phyloP scores from a whole-genome alignment of 306 rosid species.

The Arachis hypogaea region DNA sequence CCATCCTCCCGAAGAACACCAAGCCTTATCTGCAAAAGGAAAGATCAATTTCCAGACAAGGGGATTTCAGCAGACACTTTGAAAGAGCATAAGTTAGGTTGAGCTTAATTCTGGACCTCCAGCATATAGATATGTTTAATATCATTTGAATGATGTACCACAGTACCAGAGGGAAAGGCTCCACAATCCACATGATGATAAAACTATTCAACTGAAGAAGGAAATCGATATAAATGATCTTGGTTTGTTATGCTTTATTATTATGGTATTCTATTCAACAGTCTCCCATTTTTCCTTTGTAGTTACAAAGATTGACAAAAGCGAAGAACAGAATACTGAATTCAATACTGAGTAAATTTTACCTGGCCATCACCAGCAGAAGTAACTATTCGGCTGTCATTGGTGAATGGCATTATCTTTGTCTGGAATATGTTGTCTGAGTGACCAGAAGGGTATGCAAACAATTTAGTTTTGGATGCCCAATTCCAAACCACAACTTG shows the following conservation, averaged over 20 bases:
- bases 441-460: constrained; percentile 60
- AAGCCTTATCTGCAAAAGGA: constrained; percentile 56
- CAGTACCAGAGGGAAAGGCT: constrained; percentile 2
- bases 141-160: constrained; percentile 9
- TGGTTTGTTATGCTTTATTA: constrained; percentile 20
- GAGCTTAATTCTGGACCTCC: too few species aligned
- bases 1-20: constrained; percentile 57
- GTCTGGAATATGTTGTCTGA: constrained; percentile 50
- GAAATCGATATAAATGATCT: constrained; percentile 4
- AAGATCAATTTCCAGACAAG: constrained; percentile 18
- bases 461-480: constrained; percentile 45
- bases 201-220: constrained; percentile 23
- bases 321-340: not conserved
- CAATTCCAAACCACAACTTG: constrained; percentile 61
- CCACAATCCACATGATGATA: not conserved
- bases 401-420: constrained; percentile 55
- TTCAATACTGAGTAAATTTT: not conserved
- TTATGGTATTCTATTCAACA: not conserved
- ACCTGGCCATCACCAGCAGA: constrained; percentile 68
- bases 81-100: not conserved
- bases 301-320: constrained; percentile 14
- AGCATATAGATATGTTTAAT: not conserved
- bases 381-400: constrained; percentile 55
- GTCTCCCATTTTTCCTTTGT: constrained; percentile 4
- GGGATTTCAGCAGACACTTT: constrained; percentile 24